Base-by-base conservation (phyloP, 352 stramenopile species). In the Phytophthora kernoviae region DNA sequence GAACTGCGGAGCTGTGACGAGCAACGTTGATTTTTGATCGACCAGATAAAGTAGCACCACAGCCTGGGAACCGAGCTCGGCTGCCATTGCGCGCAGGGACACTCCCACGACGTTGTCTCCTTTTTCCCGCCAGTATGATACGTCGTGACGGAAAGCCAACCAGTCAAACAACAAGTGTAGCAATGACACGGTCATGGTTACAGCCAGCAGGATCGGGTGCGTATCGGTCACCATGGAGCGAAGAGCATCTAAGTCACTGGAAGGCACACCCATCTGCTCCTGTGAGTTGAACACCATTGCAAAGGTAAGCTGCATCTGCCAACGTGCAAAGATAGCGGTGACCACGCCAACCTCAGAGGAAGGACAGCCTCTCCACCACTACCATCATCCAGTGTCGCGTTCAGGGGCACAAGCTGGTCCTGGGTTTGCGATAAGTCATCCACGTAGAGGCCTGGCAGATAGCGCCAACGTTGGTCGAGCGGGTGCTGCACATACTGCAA, bases 151-250 rank as follows among this genome's bases (percentile, higher is more conserved):
- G 77, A 99, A 99, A 26, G 97, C 98, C 22, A 99, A 73, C 80
- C 98, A 98, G 74, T 99, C 96, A 65, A 99, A 99, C 15, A 99
- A 73, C 22, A 98, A 89, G 79, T 99, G 97, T 33, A 99, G 76
- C 45, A 97, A 71, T n/a, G 93, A 98, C 20, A 98, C 97, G 26
- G 98, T 74, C 57, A 98, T 91, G 4, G 97, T 99, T 1, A 99
- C 83, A 0, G 74, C 87, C 17, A 99, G 80, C 47, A 99, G 68
- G 26, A 96, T 93, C 8, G 97, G 88, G 68, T 99, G 98, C 17
- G 96, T 99, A 54, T 99, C 96, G 8, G 79, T 79, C 54, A 91
- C 84, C 60, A 89, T 98, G 68, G 79, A 97, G 11, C 96, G 94
- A 44, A 98, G 84, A 17, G 88, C 77, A 50, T 96, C 88, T 62